Evolutionary conservation across 225 moss, liverwort and hornwort species (phyloP).

Genomic region (Asterella californica): DNA sequence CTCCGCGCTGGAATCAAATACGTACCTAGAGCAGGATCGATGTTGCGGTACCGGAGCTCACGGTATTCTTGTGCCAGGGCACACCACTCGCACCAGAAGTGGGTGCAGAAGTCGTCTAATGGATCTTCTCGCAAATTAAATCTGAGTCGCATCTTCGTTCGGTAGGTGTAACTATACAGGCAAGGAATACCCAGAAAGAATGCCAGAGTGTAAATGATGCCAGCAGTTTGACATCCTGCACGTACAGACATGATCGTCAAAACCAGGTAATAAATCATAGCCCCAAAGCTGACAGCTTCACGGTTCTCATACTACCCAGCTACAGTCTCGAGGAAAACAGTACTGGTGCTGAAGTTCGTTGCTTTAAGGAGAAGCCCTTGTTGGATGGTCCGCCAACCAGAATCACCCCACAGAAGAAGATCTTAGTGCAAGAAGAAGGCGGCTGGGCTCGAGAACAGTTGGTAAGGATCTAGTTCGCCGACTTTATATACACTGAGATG

Average conservation of each 20-base stretch:
- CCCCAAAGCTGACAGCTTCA: neutral
- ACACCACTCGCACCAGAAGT: slow-evolving; percentile 35
- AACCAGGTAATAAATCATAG: neutral
- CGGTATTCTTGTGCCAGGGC: slow-evolving; percentile 42
- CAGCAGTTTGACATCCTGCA: slow-evolving; percentile 31
- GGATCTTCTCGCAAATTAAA: slow-evolving; percentile 33
- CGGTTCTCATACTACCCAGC: too few relatives aligned
- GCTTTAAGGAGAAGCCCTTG: neutral
- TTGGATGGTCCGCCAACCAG: neutral
- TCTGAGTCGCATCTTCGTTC: slow-evolving; percentile 31
- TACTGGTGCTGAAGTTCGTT: neutral
- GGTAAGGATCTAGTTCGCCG: too few relatives aligned
- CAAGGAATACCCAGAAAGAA: slow-evolving; percentile 27
- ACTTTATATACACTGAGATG: too few relatives aligned
- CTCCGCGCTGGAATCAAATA: too few relatives aligned
- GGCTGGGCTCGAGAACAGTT: neutral
- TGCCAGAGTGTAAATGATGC: slow-evolving; percentile 21
- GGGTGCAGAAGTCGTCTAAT: slow-evolving; percentile 31
- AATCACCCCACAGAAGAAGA: neutral
- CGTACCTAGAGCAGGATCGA: slow-evolving; percentile 36
- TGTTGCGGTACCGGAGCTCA: slow-evolving; percentile 35
- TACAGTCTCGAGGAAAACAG: too few relatives aligned
- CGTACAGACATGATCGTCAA: neutral
- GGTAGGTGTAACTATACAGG: slow-evolving; percentile 29
- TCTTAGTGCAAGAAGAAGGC: neutral